Evolutionary conservation across 176 grass and related monocot species (phyloP), one percentile per base, ranked within the genome.

Genomic region (Aegilops umbellulata): DNA sequence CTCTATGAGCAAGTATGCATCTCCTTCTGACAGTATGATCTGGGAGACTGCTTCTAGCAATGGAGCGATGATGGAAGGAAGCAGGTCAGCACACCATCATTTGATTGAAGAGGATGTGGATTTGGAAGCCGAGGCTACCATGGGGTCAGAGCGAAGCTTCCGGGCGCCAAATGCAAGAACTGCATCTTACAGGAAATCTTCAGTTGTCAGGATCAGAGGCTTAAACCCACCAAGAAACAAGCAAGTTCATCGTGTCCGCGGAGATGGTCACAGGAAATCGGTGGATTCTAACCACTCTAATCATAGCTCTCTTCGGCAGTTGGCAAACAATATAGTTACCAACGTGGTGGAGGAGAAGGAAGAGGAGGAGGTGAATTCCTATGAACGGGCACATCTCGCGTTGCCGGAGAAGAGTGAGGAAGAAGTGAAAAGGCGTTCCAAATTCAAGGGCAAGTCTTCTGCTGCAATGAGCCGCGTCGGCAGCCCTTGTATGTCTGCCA

Each of bases 21-120:
- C 88, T 73, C 70, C 87, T 44, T 85, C 88, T 34, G 92, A 93
- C 69, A 87, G 90, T 79, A 74, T 90, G 81, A 80, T 88, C 42
- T 93, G 94, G 94, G 90, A 92, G 74, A 94, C 94, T 38, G 91
- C 91, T 88, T 91, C 97, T 55, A 89, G 85, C 74, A 94, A 91
- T 62, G 90, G 90, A 25, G 81, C 78, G 30, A 51, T 64, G 7
- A 30, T 92, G 67, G 91, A 93, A 5, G 53, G 85, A 73, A 87
- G 83, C 38, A 91, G 91, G 71, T 77, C 84, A 34, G 69, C 49
- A 29, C 89, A 95, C 64, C 74, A 84, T 63, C 68, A 92, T 13
- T 76, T 88, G 53, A 83, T 89, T 57, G 97, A 90, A 86, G 91
- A 93, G 84, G 80, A 87, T 22, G 75, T 78, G 20, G 91, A 98